A percentile compares a stretch with the other conserved stretches of the same genome.
phyloP scores from a whole-genome alignment of 2,329 filamentous ascomycete species.

The Ophiostoma ulmi region DNA sequence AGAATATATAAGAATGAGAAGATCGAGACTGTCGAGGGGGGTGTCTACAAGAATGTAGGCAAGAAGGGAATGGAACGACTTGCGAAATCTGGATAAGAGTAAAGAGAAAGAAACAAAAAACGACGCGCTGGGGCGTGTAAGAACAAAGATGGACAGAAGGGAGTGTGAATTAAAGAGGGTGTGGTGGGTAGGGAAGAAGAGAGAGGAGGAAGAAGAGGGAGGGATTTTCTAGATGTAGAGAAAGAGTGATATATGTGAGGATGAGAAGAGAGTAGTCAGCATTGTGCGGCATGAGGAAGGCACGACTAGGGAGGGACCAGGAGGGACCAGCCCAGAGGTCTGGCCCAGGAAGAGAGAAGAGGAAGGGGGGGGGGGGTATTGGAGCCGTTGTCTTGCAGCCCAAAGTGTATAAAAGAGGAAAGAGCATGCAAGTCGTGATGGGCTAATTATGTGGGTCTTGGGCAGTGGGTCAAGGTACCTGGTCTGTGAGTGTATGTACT shows the following conservation, averaged over 20 bases:
- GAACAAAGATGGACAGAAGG: constrained; percentile 8
- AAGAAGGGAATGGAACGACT: constrained; percentile 23
- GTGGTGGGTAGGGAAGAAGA: not conserved
- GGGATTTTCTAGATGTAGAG: not conserved
- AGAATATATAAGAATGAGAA: constrained; percentile 7
- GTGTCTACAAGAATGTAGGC: constrained; percentile 18
- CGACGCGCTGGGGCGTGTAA: constrained; percentile 18
- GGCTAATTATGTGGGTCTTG: not conserved
- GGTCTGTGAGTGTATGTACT: not conserved
- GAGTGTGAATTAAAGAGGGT: not conserved
- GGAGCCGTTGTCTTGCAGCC: constrained; percentile 10
- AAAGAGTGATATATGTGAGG: not conserved
- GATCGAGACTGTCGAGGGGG: constrained; percentile 22
- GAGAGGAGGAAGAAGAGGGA: not conserved
- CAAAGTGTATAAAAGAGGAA: constrained; percentile 3
- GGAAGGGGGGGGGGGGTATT: not conserved
- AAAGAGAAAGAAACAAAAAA: constrained; percentile 19
- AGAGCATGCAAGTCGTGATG: not conserved
- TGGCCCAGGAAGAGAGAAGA: not conserved
- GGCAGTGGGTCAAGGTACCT: not conserved
- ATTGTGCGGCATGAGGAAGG: not conserved
- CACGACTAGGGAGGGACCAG: too few relatives aligned
- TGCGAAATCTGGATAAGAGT: constrained; percentile 6
- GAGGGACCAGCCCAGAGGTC: too few relatives aligned
- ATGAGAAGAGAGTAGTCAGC: not conserved